Percentiles rank a stretch among this genome's conserved stretches.
phyloP scores from a whole-genome alignment of 2,329 filamentous ascomycete genomes.

The Shiraia bambusicola region DNA sequence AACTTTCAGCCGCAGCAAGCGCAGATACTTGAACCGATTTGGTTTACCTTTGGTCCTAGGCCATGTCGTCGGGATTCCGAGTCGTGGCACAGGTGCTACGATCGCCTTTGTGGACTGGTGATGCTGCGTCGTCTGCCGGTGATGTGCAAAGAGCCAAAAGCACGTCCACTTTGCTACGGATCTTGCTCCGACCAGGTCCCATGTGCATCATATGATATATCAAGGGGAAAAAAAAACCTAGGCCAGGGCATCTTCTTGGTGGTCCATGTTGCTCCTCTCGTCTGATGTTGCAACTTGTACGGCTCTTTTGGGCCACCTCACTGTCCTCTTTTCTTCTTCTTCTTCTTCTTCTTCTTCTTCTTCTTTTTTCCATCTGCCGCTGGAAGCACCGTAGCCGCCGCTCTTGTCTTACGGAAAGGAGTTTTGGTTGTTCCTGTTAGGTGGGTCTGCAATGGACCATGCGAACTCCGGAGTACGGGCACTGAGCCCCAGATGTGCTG shows the following conservation, averaged over 20 bases:
- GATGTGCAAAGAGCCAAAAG: conserved; percentile 9
- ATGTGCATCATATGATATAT: neutral
- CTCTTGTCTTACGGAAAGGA: conserved; percentile 12
- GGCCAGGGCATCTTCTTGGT: neutral
- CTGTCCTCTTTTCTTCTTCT: neutral
- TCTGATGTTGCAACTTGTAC: too few species aligned
- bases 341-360: neutral
- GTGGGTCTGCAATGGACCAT: conserved; percentile 12
- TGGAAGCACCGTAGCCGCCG: conserved; percentile 34
- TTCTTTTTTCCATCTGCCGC: conserved; percentile 26
- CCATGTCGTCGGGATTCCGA: conserved; percentile 35
- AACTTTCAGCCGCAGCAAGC: conserved; percentile 29
- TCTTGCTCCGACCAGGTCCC: conserved; percentile 2
- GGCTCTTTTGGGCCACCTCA: neutral
- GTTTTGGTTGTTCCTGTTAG: conserved; percentile 15
- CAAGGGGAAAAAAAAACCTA: too few species aligned
- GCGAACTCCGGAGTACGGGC: conserved; percentile 17
- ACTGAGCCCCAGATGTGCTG: conserved; percentile 15
- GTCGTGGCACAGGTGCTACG: conserved; percentile 28
- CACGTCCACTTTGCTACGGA: conserved; percentile 10
- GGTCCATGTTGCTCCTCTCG: neutral
- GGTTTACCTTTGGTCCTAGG: conserved; percentile 26
- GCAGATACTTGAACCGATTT: conserved; percentile 26
- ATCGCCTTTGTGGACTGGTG: conserved; percentile 19
- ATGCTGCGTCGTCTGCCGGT: conserved; percentile 13